Conservation (phyloP, 768 basidiomycete genomes). For the Tylopilus intermedius region DNA sequence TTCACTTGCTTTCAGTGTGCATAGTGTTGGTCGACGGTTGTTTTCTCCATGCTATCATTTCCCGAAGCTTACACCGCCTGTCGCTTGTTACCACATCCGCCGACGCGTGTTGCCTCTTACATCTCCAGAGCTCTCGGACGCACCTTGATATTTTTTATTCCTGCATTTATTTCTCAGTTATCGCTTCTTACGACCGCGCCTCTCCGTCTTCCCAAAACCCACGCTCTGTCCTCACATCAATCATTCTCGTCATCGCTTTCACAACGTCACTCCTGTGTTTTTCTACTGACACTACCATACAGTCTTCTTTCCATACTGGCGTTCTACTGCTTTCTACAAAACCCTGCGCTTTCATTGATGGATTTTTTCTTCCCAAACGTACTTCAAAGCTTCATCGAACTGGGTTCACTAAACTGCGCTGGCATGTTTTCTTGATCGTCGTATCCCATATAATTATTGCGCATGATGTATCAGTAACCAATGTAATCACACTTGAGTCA, state of each 20-base stretch:
- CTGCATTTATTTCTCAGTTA: slow-evolving; percentile 21
- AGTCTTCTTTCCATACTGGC: background rate
- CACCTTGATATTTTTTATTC: slow-evolving; percentile 7
- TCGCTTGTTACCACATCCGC: too few relatives aligned
- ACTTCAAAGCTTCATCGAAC: background rate
- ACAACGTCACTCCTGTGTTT: background rate
- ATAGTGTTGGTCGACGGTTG: slow-evolving; percentile 15
- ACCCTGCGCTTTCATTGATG: background rate
- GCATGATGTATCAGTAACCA: slow-evolving; percentile 8
- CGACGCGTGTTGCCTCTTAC: background rate
- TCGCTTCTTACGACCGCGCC: slow-evolving; percentile 1
- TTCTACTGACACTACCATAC: slow-evolving; percentile 3
- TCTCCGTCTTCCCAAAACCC: background rate
- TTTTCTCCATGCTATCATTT: slow-evolving; percentile 14
- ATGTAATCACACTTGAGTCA: background rate
- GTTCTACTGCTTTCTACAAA: background rate
- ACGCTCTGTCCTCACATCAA: background rate
- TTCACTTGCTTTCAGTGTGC: slow-evolving; percentile 23
- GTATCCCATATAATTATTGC: background rate
- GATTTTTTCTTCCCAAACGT: background rate
- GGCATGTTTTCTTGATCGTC: slow-evolving; percentile 4
- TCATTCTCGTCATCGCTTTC: background rate
- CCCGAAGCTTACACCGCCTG: background rate
- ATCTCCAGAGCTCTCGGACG: background rate
- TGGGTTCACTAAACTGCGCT: slow-evolving; percentile 9